Percentiles rank a stretch among this genome's conserved stretches.
These are phyloP conservation scores for Vickermania spadyakhi DNA, from an alignment of 208 protist genomes.

Conservation along the genomic window DNA sequence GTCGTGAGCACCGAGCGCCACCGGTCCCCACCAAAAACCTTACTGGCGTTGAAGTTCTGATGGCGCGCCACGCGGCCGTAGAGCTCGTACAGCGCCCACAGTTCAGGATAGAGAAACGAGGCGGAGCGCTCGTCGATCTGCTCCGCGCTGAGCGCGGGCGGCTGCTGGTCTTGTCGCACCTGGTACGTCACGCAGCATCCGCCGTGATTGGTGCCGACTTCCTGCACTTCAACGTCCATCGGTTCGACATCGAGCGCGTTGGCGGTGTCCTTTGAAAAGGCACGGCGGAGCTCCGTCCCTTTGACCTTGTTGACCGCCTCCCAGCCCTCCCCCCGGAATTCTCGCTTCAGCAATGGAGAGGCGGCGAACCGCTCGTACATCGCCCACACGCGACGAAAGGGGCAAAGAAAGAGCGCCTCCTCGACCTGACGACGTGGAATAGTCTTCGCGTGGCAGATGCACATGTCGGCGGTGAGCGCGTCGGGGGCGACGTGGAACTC, in stretches of 20 bases:
- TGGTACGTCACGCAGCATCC: not conserved
- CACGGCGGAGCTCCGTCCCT: not conserved
- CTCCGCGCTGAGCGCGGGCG: not conserved
- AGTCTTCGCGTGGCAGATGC: not conserved
- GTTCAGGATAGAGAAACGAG: not conserved
- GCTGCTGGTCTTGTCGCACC: too few species aligned
- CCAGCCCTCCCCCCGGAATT: not conserved
- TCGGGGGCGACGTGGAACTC: not conserved
- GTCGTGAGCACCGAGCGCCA: constrained; percentile 24
- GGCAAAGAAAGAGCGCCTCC: constrained; percentile 3
- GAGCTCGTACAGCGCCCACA: constrained; percentile 2
- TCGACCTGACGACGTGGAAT: not conserved
- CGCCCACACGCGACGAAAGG: constrained; percentile 21
- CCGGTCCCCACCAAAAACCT: constrained; percentile 26
- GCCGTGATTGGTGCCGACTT: not conserved
- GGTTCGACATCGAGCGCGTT: not conserved
- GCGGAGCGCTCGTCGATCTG: not conserved
- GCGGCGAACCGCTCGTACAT: constrained; percentile 15
- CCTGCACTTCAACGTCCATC: not conserved
- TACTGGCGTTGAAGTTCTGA: constrained; percentile 5
- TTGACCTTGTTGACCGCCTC: not conserved
- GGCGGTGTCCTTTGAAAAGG: constrained; percentile 1
- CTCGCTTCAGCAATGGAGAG: not conserved
- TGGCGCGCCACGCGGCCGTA: not conserved
- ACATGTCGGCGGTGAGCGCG: not conserved